Evolutionary conservation across 106 monocot species (phyloP).

Genomic region (Dactylorhiza incarnata): DNA sequence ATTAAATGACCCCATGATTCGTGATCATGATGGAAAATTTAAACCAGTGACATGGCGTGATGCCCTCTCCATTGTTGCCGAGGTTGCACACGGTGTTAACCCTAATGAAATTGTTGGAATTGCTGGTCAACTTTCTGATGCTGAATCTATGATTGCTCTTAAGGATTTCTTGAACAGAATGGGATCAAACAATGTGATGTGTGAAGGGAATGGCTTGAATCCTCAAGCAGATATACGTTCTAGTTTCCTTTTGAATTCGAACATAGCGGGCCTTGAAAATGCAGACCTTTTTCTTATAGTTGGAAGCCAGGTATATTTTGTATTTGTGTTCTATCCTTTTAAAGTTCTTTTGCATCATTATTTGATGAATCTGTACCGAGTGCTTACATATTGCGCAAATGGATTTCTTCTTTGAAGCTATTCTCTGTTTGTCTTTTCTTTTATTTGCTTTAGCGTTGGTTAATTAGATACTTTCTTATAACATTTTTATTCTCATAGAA

Average conservation of each 20-base stretch:
- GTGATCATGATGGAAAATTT: conserved; percentile 90
- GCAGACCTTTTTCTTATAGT: conserved; percentile 89
- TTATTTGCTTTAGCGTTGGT: background rate
- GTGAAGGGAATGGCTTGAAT: conserved; percentile 81
- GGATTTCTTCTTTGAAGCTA: background rate
- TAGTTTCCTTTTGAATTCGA: conserved; percentile 81
- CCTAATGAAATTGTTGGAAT: conserved; percentile 94
- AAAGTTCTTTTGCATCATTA: background rate
- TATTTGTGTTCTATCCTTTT: background rate
- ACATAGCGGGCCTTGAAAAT: conserved; percentile 81
- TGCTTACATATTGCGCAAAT: background rate
- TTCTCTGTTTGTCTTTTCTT: background rate
- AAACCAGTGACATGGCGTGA: conserved; percentile 88
- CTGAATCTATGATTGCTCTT: conserved; percentile 97
- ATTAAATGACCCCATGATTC: conserved; percentile 97
- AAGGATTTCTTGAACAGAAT: conserved; percentile 91
- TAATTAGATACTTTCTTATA: background rate
- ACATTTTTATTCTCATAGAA: background rate
- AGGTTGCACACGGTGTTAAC: conserved; percentile 81
- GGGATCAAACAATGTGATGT: conserved; percentile 84
- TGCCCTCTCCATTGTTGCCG: conserved; percentile 85
- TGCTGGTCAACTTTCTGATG: conserved; percentile 95
- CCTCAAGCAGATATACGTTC: conserved; percentile 81
- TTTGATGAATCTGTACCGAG: background rate
- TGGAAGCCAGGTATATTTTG: conserved; percentile 73